phyloP scores from a whole-genome alignment of 2,329 filamentous ascomycete species.

The Ascochyta rabiei region DNA sequence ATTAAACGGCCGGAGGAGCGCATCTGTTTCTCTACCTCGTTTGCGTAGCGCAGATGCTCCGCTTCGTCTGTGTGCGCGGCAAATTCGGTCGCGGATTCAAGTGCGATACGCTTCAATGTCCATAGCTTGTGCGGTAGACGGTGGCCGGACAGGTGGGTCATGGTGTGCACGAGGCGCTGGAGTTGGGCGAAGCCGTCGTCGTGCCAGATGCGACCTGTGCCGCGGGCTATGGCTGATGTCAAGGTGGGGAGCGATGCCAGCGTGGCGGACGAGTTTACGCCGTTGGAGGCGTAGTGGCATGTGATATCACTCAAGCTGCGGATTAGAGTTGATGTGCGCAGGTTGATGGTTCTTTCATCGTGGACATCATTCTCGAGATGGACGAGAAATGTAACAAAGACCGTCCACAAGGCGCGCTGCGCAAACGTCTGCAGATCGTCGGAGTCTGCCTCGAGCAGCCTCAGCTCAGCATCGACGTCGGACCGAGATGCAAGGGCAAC shows the following conservation, averaged over 20 bases:
- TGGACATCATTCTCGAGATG: constrained; percentile 28
- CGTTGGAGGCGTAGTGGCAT: constrained; percentile 29
- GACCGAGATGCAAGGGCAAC: constrained; percentile 32
- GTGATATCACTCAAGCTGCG: constrained; percentile 29
- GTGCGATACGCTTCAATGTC: constrained; percentile 45
- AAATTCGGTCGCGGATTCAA: constrained; percentile 47
- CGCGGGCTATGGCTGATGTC: constrained; percentile 41
- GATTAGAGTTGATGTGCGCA: constrained; percentile 20
- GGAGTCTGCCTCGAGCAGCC: constrained; percentile 26
- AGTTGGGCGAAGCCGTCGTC: constrained; percentile 45
- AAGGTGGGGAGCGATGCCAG: constrained; percentile 37
- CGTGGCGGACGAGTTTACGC: constrained; percentile 28
- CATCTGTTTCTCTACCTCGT: constrained; percentile 42
- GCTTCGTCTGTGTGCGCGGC: constrained; percentile 37
- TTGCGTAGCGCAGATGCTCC: constrained; percentile 37
- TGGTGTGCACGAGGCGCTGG: constrained; percentile 34
- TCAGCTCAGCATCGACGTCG: constrained; percentile 32
- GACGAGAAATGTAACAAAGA: constrained; percentile 33
- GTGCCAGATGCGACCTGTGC: constrained; percentile 43
- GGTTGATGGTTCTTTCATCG: constrained; percentile 2
- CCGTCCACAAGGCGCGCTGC: constrained; percentile 37
- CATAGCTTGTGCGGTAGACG: constrained; percentile 40
- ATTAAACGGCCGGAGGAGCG: constrained; percentile 34
- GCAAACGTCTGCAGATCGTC: constrained; percentile 39
- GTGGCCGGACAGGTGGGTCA: constrained; percentile 32